Evolutionary conservation across 2,329 filamentous ascomycete genomes (phyloP).

Genomic region (Ceratocystiopsis minuta): DNA sequence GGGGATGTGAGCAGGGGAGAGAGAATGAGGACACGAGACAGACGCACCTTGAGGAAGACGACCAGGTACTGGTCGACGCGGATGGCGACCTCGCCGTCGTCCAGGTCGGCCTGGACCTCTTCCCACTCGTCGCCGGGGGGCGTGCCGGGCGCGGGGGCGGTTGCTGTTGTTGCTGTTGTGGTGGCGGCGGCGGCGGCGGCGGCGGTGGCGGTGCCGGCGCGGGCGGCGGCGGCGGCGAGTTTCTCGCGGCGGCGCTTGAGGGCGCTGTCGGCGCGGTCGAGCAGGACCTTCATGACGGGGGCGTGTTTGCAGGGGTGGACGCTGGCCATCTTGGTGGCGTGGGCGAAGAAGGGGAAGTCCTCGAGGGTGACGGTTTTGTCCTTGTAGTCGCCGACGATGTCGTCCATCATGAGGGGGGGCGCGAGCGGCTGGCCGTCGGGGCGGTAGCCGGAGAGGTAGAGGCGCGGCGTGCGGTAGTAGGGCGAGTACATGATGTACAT

Average conservation of each 20-base stretch:
- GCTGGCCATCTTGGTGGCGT: constrained; percentile 85
- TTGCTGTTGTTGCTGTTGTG: constrained; percentile 25
- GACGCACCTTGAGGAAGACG: constrained; percentile 59
- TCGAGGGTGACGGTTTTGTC: constrained; percentile 91
- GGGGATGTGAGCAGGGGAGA: not conserved
- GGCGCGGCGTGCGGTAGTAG: constrained; percentile 87
- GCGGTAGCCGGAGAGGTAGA: constrained; percentile 85
- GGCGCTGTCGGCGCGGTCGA: constrained; percentile 87
- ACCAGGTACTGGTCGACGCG: constrained; percentile 79
- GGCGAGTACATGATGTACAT: constrained; percentile 97
- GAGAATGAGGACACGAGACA: not conserved
- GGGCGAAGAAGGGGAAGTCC: constrained; percentile 88
- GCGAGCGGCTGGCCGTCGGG: constrained; percentile 43
- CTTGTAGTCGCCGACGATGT: constrained; percentile 23
- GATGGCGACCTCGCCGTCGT: constrained; percentile 60
- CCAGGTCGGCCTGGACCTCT: constrained; percentile 42
- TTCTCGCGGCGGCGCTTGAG: constrained; percentile 77
- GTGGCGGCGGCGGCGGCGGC: constrained; percentile 48
- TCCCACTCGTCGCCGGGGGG: constrained; percentile 44
- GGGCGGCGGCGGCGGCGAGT: constrained; percentile 35
- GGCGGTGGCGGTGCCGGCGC: constrained; percentile 54
- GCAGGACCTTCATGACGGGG: constrained; percentile 90
- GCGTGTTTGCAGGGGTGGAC: constrained; percentile 97
- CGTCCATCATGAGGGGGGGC: constrained; percentile 21
- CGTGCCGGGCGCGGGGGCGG: constrained; percentile 23